Percentiles rank a stretch among this genome's conserved stretches.
These are phyloP conservation scores for Proliferodiscus dingleyae DNA, from an alignment of 2,329 filamentous ascomycete genomes.

Conservation along the genomic window DNA sequence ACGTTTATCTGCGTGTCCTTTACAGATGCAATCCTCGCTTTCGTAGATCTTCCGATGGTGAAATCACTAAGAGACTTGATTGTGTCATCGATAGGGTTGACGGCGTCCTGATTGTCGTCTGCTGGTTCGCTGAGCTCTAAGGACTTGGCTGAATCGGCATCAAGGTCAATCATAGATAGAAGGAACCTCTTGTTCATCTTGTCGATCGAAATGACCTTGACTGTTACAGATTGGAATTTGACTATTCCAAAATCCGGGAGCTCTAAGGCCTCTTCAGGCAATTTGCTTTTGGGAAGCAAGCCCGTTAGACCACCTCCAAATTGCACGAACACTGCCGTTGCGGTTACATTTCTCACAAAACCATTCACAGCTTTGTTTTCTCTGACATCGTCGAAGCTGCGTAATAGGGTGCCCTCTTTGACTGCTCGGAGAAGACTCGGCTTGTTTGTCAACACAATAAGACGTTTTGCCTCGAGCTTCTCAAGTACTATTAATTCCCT, in stretches of 20 bases:
- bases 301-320: constrained; percentile 75
- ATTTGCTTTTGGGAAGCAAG: constrained; percentile 71
- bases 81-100: constrained; percentile 60
- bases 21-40: constrained; percentile 74
- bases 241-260: constrained; percentile 74
- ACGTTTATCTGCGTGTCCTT: constrained; percentile 94
- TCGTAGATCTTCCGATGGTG: constrained; percentile 64
- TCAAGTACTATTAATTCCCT: constrained; percentile 80
- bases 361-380: constrained; percentile 66
- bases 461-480: constrained; percentile 72
- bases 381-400: constrained; percentile 64
- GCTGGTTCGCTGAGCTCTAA: constrained; percentile 25
- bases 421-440: constrained; percentile 73
- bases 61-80: constrained; percentile 68
- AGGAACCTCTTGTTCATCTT: constrained; percentile 64
- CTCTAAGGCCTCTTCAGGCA: constrained; percentile 64
- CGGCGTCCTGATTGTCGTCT: constrained; percentile 36
- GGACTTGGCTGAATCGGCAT: constrained; percentile 44
- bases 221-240: constrained; percentile 69
- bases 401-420: constrained; percentile 67
- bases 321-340: constrained; percentile 80
- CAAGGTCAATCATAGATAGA: constrained; percentile 51
- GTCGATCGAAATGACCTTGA: constrained; percentile 70
- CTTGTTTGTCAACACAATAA: constrained; percentile 77
- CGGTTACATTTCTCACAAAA: constrained; percentile 80